Base-by-base conservation (phyloP, 2,329 filamentous ascomycete species). In the Fusarium sarcochroum region DNA sequence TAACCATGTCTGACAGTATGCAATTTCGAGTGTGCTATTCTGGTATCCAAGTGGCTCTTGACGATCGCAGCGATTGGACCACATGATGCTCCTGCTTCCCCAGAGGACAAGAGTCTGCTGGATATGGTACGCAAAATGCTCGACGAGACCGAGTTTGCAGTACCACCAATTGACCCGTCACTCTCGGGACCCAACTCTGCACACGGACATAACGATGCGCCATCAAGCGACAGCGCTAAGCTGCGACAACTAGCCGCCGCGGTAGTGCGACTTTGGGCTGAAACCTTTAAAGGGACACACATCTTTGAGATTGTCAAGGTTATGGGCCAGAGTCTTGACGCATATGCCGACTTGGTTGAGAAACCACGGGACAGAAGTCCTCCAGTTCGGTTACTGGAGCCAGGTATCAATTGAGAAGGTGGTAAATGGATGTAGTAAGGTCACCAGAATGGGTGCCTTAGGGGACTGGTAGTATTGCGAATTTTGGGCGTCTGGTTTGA, bases 131-230 rank as follows among this genome's bases (percentile, higher is more conserved):
- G 86, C 17, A 82, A 84, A 23, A 87, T 89, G 82, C 79, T 90
- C 13, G 86, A 89, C 68, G 87, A 90, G 76, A 89, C 87, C 1
- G 87, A 89, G 69, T 89, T 89, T 66, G 86, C 87, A 8, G 86
- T 89, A 6, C 86, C 59, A 13, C 59, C 87, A 2, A 84, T 88
- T 42, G 87, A 89, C 49, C 85, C 86, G 5, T 87, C 85, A 4
- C 78, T 88, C 17, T 80, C 83, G 0, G 83, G 80, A 7, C 77
- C 76, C 18, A 76, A 76, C 17, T 75, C 76, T 38, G 78, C 76
- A 9, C 55, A 65, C 75, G 80, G 70, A 66, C 80, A 66, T 75
- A 78, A 80, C 63, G 84, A 86, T 46, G 76, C 81, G 40, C 79
- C 79, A 20, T 77, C 80, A 13, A 84, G 80, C 54, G 86, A 89